Evolutionary conservation across 2,329 filamentous ascomycete genomes (phyloP), one percentile per base, ranked within the genome.

Genomic region (Aquanectria penicillioides): DNA sequence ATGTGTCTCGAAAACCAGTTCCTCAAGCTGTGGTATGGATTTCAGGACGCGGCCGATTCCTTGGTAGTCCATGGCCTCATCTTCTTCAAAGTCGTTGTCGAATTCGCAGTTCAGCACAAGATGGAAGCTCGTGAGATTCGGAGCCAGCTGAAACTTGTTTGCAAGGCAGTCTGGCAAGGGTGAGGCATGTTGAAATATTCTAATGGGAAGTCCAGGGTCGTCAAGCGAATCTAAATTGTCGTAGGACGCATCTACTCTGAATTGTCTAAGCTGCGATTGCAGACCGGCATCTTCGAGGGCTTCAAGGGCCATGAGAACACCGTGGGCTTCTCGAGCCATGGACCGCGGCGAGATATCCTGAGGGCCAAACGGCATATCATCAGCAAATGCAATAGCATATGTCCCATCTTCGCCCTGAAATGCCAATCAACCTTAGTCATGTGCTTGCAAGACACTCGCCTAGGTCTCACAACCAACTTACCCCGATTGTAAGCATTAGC

Each of bases 221-320:
- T 34, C 41, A 10, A 12, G 20, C 2, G 23, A 6, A 10, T 25
- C 15, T 13, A 48, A 12, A 2, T 31, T 13, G 17, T 48, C 49
- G 22, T 31, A 13, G 4, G 56, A 59, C 9, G 56, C 41, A 17
- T 59, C 56, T 0, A 59, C 23, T 11, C 56, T 48, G 25, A 59
- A 49, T 28, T 54, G 49, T n/a, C 6, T 33, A 36, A 59, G 34
- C 5, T 13, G 50, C 10, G 18, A 18, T 20, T 31, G 26, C 4
- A 59, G 11, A 13, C 18, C 6, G 12, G 15, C 11, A 7, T 37
- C 13, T 12, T 9, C 10, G 4, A 59, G 29, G 2, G 29, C 29
- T 23, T 43, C 20, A 3, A 59, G 29, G 6, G 34, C 36, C 6
- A 48, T 29, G 5, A 13, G 5, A 3, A 49, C 17, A 11, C 31